phyloP scores from a whole-genome alignment of 139 green algal species.

The Pleodorina starrii region DNA sequence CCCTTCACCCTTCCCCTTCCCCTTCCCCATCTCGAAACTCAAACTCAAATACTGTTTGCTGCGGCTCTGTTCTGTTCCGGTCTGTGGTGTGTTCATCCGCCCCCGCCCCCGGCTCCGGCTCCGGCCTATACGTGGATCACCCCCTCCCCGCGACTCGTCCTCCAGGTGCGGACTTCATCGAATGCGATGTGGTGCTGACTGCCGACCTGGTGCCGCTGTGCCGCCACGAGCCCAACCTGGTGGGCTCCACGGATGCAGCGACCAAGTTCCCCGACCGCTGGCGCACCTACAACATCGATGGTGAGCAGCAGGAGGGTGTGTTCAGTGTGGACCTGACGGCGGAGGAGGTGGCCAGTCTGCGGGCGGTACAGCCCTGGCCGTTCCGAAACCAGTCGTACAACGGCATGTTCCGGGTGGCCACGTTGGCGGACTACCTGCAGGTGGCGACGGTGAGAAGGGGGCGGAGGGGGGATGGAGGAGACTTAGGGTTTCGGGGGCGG shows the following conservation, averaged over 20 bases:
- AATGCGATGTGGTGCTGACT: slow-evolving; percentile 81
- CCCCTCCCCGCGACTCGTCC: too few relatives aligned
- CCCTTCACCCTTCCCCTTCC: too few relatives aligned
- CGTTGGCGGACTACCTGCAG: slow-evolving; percentile 55
- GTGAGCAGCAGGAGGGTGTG: slow-evolving; percentile 54
- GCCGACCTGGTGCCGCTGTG: slow-evolving; percentile 72
- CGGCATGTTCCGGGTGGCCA: slow-evolving; percentile 44
- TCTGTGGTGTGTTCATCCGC: not conserved
- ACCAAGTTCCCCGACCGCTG: slow-evolving; percentile 59
- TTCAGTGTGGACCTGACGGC: slow-evolving; percentile 52
- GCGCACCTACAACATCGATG: slow-evolving; percentile 64
- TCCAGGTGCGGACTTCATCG: slow-evolving; percentile 79
- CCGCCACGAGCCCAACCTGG: slow-evolving; percentile 77
- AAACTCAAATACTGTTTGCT: too few relatives aligned
- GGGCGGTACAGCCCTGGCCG: slow-evolving; percentile 52
- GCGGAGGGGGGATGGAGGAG: not conserved
- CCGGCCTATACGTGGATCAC: not conserved
- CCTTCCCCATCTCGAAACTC: too few relatives aligned
- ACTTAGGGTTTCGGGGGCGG: not conserved
- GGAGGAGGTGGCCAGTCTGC: slow-evolving; percentile 31
- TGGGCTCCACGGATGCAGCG: slow-evolving; percentile 66
- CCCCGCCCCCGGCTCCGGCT: not conserved
- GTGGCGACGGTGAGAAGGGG: slow-evolving; percentile 42
- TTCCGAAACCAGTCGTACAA: slow-evolving; percentile 61
- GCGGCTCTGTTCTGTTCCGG: not conserved